Percentiles rank a stretch among this genome's conserved stretches.
Evolutionary conservation across 2,329 filamentous ascomycete species (phyloP).

Genomic region (Calonectria hawksworthii): DNA sequence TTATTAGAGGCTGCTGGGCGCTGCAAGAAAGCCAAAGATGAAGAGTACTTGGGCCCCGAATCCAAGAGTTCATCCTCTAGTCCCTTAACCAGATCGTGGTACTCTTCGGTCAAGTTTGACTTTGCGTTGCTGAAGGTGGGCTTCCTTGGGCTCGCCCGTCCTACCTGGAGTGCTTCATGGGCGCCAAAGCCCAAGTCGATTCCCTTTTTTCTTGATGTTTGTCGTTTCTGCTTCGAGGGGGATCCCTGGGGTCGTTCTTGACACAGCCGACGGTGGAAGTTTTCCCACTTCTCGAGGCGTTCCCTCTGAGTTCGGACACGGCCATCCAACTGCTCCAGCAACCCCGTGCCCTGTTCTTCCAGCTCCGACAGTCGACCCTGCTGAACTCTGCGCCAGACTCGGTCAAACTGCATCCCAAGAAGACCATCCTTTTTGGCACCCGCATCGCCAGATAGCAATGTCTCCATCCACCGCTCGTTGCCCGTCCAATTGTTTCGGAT

Average conservation of each 20-base stretch:
- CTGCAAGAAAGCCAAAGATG: conserved; percentile 40
- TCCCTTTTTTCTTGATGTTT: conserved; percentile 52
- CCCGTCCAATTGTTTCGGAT: conserved; percentile 85
- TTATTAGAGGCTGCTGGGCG: conserved; percentile 17
- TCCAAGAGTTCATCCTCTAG: conserved; percentile 58
- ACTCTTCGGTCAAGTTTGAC: conserved; percentile 55
- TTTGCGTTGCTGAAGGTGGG: conserved; percentile 34
- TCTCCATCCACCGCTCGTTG: conserved; percentile 79
- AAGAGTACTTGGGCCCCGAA: conserved; percentile 40
- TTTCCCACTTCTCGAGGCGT: conserved; percentile 80
- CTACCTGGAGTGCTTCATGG: conserved; percentile 64
- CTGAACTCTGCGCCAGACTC: conserved; percentile 79
- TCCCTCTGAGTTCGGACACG: conserved; percentile 77
- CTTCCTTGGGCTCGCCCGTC: conserved; percentile 50
- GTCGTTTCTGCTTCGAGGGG: conserved; percentile 39
- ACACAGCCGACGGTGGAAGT: conserved; percentile 69
- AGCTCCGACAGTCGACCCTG: conserved; percentile 70
- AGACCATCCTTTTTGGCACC: conserved; percentile 70
- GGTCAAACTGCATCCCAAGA: conserved; percentile 76
- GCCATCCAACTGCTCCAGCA: conserved; percentile 79
- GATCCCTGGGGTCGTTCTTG: conserved; percentile 47
- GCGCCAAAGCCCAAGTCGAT: conserved; percentile 68
- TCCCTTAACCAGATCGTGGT: conserved; percentile 57
- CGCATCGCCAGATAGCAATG: conserved; percentile 77
- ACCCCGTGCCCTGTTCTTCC: conserved; percentile 63